Base-by-base conservation (phyloP, 441 rosid species). In the Adansonia rubrostipa region DNA sequence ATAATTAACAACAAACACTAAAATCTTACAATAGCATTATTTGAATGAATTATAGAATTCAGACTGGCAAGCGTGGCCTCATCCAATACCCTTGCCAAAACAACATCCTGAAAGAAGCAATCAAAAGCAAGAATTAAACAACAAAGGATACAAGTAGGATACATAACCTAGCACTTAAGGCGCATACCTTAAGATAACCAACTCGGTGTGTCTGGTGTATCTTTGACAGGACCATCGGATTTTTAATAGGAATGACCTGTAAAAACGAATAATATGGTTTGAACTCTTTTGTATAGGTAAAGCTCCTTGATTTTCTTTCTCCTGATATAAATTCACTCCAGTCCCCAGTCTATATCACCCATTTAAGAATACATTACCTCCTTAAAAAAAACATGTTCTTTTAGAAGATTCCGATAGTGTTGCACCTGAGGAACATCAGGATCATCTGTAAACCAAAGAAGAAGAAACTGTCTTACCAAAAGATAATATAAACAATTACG, bases 121-220 rank as follows among this genome's bases (percentile, higher is more conserved):
- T 62, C 65, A 3, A 69, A 73, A 72, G 74, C 87, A 73, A 88
- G 83, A 83, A 72, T 76, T 80, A 68, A 20, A 80, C 76, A 63
- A 71, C 20, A 9, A 51, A 78, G 73, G 42, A 67, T 50, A 45
- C 40, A 58, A 51, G 61, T 40, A 42, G 42, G 66, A 45, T 2
- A 36, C 73, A 50, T 17, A 71, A 63, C 63, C 68, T 3, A 74
- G 62, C 77, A 56, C 64, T 77, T 56, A 68, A 76, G 75, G 82
- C 66, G 78, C 83, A 81, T 66, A 95, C 99, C 98, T 97, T 95
- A 83, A 97, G 82, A 87, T 91, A 97, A 80, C 99, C 97, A 87
- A 97, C 91, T 92, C 97, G 91, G 76, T 93, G 95, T 1, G 99
- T 97, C 85, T 93, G 98, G 80, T 97, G 99, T 86, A 97, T 93